Evolutionary conservation across 1,284 basidiomycete genomes (phyloP).

Genomic region (Vanrija sp.): DNA sequence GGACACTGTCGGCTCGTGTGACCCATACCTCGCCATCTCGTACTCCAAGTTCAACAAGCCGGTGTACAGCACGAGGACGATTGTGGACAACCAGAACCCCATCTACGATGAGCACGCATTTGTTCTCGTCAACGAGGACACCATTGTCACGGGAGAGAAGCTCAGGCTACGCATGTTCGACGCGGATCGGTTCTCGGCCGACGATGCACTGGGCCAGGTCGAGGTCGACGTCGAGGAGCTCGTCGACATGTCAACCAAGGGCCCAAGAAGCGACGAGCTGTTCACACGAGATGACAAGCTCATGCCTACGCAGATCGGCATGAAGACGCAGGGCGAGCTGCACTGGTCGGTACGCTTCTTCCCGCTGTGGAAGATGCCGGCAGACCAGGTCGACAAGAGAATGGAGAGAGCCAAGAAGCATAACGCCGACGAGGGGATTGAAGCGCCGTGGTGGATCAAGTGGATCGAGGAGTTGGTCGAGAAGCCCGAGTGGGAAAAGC

Average conservation of each 20-base stretch:
- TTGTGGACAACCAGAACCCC: slow-evolving; percentile 41
- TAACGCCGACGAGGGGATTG: slow-evolving; percentile 1
- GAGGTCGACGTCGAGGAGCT: slow-evolving; percentile 47
- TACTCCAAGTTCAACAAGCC: slow-evolving; percentile 46
- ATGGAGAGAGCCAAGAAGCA: slow-evolving; percentile 1
- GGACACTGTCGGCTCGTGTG: slow-evolving; percentile 45
- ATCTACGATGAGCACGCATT: slow-evolving; percentile 42
- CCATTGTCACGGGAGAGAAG: slow-evolving; percentile 44
- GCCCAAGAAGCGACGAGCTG: slow-evolving; percentile 7
- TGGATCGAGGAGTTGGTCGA: slow-evolving; percentile 24
- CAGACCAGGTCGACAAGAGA: slow-evolving; percentile 25
- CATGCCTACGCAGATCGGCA: slow-evolving; percentile 29
- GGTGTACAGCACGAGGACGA: slow-evolving; percentile 45
- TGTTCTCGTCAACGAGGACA: slow-evolving; percentile 33
- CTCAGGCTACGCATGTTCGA: slow-evolving; percentile 46
- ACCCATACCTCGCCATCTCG: slow-evolving; percentile 46
- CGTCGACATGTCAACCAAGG: slow-evolving; percentile 30
- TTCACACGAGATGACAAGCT: slow-evolving; percentile 32
- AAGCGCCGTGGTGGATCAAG: slow-evolving; percentile 34
- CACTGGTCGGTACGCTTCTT: slow-evolving; percentile 45
- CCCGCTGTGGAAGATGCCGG: slow-evolving; percentile 42
- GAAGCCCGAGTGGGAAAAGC: slow-evolving; percentile 38
- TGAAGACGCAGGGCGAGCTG: slow-evolving; percentile 35
- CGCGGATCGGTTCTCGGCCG: slow-evolving; percentile 50
- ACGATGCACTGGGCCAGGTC: slow-evolving; percentile 50